Percentiles rank a stretch among this genome's conserved stretches.
Evolutionary conservation across 1,284 basidiomycete genomes (phyloP).

Genomic region (Takashimella tepidaria): DNA sequence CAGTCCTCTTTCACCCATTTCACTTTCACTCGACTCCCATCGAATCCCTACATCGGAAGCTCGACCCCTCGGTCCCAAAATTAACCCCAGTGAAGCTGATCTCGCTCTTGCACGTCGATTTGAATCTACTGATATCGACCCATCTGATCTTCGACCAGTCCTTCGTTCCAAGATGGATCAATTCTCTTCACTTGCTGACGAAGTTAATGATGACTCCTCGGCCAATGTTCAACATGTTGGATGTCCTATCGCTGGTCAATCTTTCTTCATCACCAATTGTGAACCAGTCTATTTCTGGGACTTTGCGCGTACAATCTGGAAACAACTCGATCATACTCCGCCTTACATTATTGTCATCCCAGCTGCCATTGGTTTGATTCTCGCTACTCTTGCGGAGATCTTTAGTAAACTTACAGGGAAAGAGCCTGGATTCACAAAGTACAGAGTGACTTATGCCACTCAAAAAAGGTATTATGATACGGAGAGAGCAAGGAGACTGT

Average conservation of each 20-base stretch:
- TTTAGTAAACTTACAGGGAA: conserved; percentile 70
- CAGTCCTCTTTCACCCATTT: conserved; percentile 59
- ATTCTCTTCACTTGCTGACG: conserved; percentile 49
- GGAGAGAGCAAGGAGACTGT: conserved; percentile 83
- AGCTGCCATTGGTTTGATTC: conserved; percentile 60
- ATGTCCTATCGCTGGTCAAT: conserved; percentile 93
- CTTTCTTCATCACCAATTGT: conserved; percentile 96
- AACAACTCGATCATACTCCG: conserved; percentile 61
- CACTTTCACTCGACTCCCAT: conserved; percentile 57
- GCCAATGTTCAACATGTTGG: conserved; percentile 59
- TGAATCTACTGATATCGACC: conserved; percentile 47
- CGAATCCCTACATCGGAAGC: conserved; percentile 71
- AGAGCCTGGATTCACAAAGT: conserved; percentile 84
- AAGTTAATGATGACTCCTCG: conserved; percentile 17
- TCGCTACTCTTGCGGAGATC: conserved; percentile 69
- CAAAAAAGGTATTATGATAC: conserved; percentile 83
- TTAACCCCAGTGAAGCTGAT: conserved; percentile 55
- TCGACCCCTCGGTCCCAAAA: conserved; percentile 72
- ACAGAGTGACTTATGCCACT: conserved; percentile 68
- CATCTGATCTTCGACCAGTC: conserved; percentile 54
- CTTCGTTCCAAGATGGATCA: conserved; percentile 58
- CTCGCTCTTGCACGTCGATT: conserved; percentile 60
- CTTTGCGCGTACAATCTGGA: conserved; percentile 81
- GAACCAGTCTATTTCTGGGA: conserved; percentile 98
- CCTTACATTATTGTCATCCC: conserved; percentile 59